These are phyloP conservation scores for Telopea speciosissima DNA, from an alignment of 177 flowering plant species.

Conservation along the genomic window DNA sequence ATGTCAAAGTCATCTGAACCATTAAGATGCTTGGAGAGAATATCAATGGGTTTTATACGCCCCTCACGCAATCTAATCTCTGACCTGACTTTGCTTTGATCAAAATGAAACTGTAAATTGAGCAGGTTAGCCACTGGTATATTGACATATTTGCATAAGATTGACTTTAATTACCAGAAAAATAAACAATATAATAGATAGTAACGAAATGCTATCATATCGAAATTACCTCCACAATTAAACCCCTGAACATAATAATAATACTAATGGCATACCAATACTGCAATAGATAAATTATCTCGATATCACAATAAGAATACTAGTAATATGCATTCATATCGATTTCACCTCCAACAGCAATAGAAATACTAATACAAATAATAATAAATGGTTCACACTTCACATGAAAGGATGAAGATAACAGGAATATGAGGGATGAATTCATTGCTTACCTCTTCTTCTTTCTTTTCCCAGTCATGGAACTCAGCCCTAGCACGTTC, in stretches of 20 bases:
- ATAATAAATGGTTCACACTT: too few species aligned
- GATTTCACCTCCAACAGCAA: too few species aligned
- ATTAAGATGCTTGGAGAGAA: constrained; percentile 77
- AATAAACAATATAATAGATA: not conserved
- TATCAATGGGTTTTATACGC: constrained; percentile 84
- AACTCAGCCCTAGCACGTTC: constrained; percentile 97
- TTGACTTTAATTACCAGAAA: too few species aligned
- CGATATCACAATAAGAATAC: not conserved
- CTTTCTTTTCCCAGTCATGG: constrained; percentile 99
- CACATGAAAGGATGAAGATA: not conserved
- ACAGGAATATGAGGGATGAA: not conserved
- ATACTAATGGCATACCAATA: too few species aligned
- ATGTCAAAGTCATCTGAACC: constrained; percentile 75
- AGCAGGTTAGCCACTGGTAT: constrained; percentile 6
- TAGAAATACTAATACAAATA: too few species aligned
- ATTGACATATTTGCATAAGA: not conserved
- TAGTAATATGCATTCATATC: not conserved
- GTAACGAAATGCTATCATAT: too few species aligned
- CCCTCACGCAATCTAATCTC: constrained; percentile 89
- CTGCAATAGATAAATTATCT: too few species aligned
- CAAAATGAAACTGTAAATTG: constrained; percentile 83
- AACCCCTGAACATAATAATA: too few species aligned
- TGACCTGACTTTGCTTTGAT: constrained; percentile 95
- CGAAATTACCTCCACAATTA: too few species aligned
- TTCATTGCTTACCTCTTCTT: constrained; percentile 67